Conservation (phyloP, 768 basidiomycete genomes). For the Leccinum rimulosum region DNA sequence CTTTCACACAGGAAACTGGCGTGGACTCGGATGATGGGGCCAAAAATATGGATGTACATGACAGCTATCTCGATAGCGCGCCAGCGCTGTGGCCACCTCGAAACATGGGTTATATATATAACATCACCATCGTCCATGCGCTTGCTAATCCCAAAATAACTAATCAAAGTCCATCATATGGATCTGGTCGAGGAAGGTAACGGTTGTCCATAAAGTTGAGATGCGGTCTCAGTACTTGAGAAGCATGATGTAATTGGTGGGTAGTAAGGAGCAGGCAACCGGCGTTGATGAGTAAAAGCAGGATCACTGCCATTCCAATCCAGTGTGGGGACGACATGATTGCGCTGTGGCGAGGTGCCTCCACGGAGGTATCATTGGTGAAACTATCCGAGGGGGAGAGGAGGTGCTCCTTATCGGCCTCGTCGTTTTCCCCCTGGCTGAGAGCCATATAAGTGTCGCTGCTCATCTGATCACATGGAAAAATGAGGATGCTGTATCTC, state of each 20-base stretch:
- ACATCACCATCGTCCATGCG: not conserved
- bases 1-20: not conserved
- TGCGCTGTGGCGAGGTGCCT: not conserved
- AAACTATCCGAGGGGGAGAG: conserved; percentile 7
- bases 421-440: conserved; percentile 9
- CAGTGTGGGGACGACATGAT: conserved; percentile 2
- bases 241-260: conserved; percentile 15
- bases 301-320: conserved; percentile 18
- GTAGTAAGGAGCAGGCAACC: conserved; percentile 20
- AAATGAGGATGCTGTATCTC: not conserved
- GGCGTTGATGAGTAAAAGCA: conserved; percentile 23
- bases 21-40: not conserved
- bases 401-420: conserved; percentile 17
- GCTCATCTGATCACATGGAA: conserved; percentile 16
- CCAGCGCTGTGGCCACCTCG: not conserved
- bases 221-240: conserved; percentile 17
- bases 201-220: conserved; percentile 24
- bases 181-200: conserved; percentile 29
- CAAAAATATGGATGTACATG: conserved; percentile 5
- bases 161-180: conserved; percentile 29
- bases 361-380: conserved; percentile 1
- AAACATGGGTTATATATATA: not conserved
- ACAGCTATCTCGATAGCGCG: not conserved
- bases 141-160: not conserved
- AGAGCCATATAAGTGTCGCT: conserved; percentile 10